Conservation (phyloP, 2,329 filamentous ascomycete species). For the Beauveria caledonica region DNA sequence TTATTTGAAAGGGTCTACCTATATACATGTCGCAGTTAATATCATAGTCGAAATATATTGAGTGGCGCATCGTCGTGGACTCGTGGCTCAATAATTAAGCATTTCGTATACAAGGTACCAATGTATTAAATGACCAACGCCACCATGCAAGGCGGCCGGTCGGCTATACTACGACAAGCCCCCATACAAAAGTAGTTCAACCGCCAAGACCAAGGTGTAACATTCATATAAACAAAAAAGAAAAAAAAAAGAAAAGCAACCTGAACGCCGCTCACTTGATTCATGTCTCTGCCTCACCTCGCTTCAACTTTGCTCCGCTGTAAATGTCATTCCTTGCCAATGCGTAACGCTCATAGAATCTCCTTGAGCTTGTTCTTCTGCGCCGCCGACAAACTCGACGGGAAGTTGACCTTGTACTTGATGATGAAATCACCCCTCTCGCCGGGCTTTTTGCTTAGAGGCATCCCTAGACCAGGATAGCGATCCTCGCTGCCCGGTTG, state of each 20-base stretch:
- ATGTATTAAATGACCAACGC: background rate
- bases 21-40: no score
- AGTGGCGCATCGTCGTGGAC: background rate
- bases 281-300: background rate
- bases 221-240: background rate
- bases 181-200: background rate
- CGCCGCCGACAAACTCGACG: constrained; percentile 60
- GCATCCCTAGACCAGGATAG: constrained; percentile 88
- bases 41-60: no score
- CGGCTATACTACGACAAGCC: background rate
- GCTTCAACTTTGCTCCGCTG: background rate
- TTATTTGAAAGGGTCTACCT: no score
- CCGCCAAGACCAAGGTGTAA: background rate
- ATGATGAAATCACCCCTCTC: constrained; percentile 83
- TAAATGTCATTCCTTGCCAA: background rate
- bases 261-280: background rate
- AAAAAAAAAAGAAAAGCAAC: background rate
- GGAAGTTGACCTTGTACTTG: constrained; percentile 89
- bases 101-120: background rate
- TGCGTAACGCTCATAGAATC: constrained; percentile 48
- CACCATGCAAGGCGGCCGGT: background rate
- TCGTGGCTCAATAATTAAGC: background rate
- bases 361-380: constrained; percentile 79
- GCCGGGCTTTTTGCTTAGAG: constrained; percentile 78
- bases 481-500: constrained; percentile 72